Percentiles rank a stretch among this genome's conserved stretches.
phyloP scores from a whole-genome alignment of 305 asterid genomes.

The Rubia occidens region DNA sequence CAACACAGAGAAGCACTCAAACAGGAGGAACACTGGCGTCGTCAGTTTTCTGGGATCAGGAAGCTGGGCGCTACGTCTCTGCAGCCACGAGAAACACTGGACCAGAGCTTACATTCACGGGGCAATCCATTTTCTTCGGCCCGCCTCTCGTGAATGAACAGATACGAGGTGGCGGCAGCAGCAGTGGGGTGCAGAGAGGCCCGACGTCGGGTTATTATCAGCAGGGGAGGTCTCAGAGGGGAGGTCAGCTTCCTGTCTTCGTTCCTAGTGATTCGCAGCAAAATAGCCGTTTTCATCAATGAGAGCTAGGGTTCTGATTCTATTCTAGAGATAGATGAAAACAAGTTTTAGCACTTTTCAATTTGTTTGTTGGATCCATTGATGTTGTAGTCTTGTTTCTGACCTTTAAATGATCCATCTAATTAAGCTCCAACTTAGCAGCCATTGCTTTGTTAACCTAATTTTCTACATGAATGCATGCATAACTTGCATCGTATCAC shows the following conservation, averaged over 20 bases:
- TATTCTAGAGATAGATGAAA: slow-evolving; percentile 20
- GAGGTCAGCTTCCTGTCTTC: slow-evolving; percentile 96
- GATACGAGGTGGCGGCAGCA: slow-evolving; percentile 28
- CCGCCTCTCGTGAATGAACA: slow-evolving; percentile 65
- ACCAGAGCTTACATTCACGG: slow-evolving; percentile 73
- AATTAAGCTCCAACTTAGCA: neutral
- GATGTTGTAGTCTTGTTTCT: neutral
- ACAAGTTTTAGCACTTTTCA: slow-evolving; percentile 16
- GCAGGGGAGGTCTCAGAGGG: slow-evolving; percentile 89
- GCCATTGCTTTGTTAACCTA: slow-evolving; percentile 1
- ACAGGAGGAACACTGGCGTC: slow-evolving; percentile 38
- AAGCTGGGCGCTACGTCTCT: slow-evolving; percentile 70
- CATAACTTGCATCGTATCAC: neutral
- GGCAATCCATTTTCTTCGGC: slow-evolving; percentile 88
- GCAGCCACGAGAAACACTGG: slow-evolving; percentile 43
- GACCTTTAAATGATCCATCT: neutral
- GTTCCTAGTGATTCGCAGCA: slow-evolving; percentile 94
- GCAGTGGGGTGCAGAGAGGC: slow-evolving; percentile 44
- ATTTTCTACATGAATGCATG: neutral
- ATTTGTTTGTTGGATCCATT: neutral
- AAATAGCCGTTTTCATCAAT: slow-evolving; percentile 32
- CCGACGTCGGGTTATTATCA: slow-evolving; percentile 57
- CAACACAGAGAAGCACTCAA: slow-evolving; percentile 29
- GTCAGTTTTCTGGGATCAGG: slow-evolving; percentile 89
- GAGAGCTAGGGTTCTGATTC: slow-evolving; percentile 11